Conservation (phyloP, 306 rosid species). For the Acacia acuminata region DNA sequence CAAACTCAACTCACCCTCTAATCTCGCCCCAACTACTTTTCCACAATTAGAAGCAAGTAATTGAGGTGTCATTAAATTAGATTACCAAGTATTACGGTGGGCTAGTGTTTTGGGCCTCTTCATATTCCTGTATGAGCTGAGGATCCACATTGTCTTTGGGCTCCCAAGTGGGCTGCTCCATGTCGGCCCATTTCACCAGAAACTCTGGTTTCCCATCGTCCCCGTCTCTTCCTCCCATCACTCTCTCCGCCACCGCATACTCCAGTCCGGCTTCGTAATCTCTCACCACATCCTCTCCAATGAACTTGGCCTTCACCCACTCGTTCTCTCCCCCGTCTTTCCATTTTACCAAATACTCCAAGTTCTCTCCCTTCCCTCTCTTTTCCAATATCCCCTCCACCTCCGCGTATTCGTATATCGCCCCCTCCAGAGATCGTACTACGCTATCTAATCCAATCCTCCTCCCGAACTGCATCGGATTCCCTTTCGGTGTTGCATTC, state of each 20-base stretch:
- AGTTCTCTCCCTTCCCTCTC: constrained; percentile 74
- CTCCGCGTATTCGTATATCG: constrained; percentile 72
- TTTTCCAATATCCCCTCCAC: constrained; percentile 71
- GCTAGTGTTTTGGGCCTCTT: neutral
- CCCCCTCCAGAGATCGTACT: constrained; percentile 55
- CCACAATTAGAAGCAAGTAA: too few relatives aligned
- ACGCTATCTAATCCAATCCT: constrained; percentile 64
- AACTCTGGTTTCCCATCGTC: constrained; percentile 66
- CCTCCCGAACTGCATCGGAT: constrained; percentile 72
- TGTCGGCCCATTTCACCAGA: constrained; percentile 85
- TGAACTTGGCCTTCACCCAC: constrained; percentile 70
- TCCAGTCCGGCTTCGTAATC: constrained; percentile 87
- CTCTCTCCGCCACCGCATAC: constrained; percentile 85
- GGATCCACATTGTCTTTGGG: constrained; percentile 78
- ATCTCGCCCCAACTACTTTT: too few relatives aligned
- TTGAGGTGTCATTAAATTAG: too few relatives aligned
- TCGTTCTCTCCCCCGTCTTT: constrained; percentile 74
- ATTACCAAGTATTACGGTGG: neutral
- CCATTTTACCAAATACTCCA: constrained; percentile 83
- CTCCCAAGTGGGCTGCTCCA: constrained; percentile 90
- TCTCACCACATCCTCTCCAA: constrained; percentile 71
- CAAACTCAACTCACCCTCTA: too few relatives aligned
- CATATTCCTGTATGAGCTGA: constrained; percentile 53
- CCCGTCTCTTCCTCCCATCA: constrained; percentile 62
- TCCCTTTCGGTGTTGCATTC: constrained; percentile 70